Conservation (phyloP, 1,139 yeast genomes). For the Pichia cactophila region DNA sequence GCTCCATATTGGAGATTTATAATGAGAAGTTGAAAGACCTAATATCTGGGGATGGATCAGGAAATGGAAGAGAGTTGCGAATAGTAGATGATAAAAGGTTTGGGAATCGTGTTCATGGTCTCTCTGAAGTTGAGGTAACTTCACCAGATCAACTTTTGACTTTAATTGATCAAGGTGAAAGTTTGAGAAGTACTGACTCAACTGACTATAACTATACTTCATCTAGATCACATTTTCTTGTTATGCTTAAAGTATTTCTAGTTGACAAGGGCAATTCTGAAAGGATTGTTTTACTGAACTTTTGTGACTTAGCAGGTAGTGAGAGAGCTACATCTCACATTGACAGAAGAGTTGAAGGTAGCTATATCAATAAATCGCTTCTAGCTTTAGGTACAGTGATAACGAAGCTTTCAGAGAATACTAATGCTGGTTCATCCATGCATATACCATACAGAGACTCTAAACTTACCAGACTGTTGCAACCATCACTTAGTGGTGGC, state of each 20-base stretch:
- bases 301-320: slow-evolving; percentile 95
- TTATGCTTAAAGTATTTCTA: slow-evolving; percentile 23
- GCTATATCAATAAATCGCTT: slow-evolving; percentile 83
- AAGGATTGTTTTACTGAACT: slow-evolving; percentile 58
- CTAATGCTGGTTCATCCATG: slow-evolving; percentile 21
- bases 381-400: slow-evolving; percentile 87
- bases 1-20: slow-evolving; percentile 71
- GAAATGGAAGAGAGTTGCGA: slow-evolving; percentile 42
- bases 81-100: slow-evolving; percentile 67
- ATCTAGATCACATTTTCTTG: slow-evolving; percentile 74
- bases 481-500: slow-evolving; percentile 86
- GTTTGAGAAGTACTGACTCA: slow-evolving; percentile 70
- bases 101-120: slow-evolving; percentile 76
- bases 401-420: slow-evolving; percentile 55
- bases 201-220: slow-evolving; percentile 83
- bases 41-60: slow-evolving; percentile 30
- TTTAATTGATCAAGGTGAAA: slow-evolving; percentile 63
- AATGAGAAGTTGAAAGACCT: slow-evolving; percentile 81
- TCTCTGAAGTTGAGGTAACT: slow-evolving; percentile 51
- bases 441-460: slow-evolving; percentile 93
- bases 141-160: slow-evolving; percentile 54
- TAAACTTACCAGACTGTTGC: slow-evolving; percentile 76
- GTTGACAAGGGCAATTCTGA: slow-evolving; percentile 23
- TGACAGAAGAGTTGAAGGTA: slow-evolving; percentile 86
- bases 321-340: slow-evolving; percentile 80